Base-by-base conservation (phyloP, 441 rosid species). In the Populus hybrid region DNA sequence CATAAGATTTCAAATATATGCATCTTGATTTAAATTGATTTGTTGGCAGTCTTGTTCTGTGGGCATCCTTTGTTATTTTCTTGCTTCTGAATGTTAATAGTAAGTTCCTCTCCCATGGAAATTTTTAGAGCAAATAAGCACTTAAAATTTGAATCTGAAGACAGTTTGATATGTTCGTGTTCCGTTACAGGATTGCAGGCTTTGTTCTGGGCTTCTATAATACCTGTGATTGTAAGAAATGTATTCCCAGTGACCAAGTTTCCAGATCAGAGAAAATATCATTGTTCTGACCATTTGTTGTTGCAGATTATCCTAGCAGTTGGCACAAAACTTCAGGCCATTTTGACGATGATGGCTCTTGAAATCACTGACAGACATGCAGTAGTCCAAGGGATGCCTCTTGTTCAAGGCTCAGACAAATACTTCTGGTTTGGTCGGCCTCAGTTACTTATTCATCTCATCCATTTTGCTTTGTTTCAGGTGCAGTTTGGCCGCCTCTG, bases 371-470 rank as follows among this genome's bases (percentile, higher is more conserved):
- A 96, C 81, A 92, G 89, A 83, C 98, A 96, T 42, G 95, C 98
- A 0, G 97, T 96, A 69, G 87, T 96, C 32, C 99, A 96, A 86
- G 99, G 98, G 84, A 93, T 96, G 89, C 99, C 98, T 72, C 94
- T 96, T 72, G 99, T 93, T 63, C 88, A 92, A 87, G 97, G 89
- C 74, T 92, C 97, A 32, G 96, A 96, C 83, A 81, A 83, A 70
- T 89, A 93, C 76, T 94, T 96, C 80, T 96, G 99, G 99, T 89
- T 96, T 24, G 65, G 83, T 69, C 81, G 91, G 84, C 98, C 99
- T 18, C 88, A 83, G 26, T 83, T 94, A 64, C 81, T 94, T 72
- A 97, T 96, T 73, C 83, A 88, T 81, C 88, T 94, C 67, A 90
- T 96, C 81, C 99, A 96, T 79, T 94, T 93, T 24, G 89, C 92